A percentile compares a stretch with the other conserved stretches of the same genome.
phyloP scores from a whole-genome alignment of 1,139 yeast genomes.

The Kodamaea sp. region DNA sequence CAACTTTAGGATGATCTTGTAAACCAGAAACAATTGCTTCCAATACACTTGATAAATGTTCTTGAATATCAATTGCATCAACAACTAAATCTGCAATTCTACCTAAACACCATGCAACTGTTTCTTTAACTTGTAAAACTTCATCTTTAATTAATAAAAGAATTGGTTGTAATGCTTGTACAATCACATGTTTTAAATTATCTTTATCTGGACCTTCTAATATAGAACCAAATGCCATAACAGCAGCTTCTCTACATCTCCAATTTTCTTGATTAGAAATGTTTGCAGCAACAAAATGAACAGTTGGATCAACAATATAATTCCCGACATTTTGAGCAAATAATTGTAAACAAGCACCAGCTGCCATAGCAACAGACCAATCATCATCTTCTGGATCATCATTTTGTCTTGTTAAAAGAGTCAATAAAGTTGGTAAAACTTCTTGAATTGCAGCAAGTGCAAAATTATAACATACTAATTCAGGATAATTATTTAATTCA shows the following conservation, averaged over 20 bases:
- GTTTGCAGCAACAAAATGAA: conserved; percentile 77
- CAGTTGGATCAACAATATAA: conserved; percentile 79
- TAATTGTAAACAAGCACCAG: conserved; percentile 93
- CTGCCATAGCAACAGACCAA: conserved; percentile 98
- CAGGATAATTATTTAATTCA: conserved; percentile 39
- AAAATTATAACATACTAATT: conserved; percentile 58
- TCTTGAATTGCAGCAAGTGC: conserved; percentile 80
- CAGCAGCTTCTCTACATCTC: conserved; percentile 95
- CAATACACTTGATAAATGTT: conserved; percentile 65
- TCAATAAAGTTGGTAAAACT: conserved; percentile 81
- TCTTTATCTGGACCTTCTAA: conserved; percentile 89
- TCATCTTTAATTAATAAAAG: conserved; percentile 69
- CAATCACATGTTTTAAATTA: conserved; percentile 62
- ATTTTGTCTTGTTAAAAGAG: conserved; percentile 80
- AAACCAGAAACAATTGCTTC: conserved; percentile 74
- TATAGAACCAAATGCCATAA: conserved; percentile 97
- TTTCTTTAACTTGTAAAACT: conserved; percentile 83
- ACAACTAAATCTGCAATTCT: conserved; percentile 87
- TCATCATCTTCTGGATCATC: conserved; percentile 93
- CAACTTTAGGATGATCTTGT: conserved; percentile 85
- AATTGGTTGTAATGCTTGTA: conserved; percentile 80
- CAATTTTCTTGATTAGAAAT: conserved; percentile 53
- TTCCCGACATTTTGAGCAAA: conserved; percentile 90
- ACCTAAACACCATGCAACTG: conserved; percentile 98
- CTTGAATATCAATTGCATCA: conserved; percentile 65